Base-by-base conservation (phyloP, 495 filamentous ascomycete species). In the Neurospora sp. region DNA sequence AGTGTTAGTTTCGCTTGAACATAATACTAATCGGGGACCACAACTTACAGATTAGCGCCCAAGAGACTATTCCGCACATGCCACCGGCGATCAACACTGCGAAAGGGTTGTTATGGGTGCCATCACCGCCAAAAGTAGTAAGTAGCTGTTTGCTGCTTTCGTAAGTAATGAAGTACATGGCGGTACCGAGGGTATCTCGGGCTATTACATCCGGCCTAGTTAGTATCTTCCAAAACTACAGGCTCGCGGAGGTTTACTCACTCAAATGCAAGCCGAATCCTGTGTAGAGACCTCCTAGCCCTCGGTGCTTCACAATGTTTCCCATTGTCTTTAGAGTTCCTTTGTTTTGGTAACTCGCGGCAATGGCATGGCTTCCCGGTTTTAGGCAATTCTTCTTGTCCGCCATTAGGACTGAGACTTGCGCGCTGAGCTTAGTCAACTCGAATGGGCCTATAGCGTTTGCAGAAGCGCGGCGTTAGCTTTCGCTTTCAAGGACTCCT, bases 151-250 rank as follows among this genome's bases (percentile, higher is more conserved):
- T 97, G 72, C 89, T 89, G 74, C 90, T 93, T 78, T 98, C 94
- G 78, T 98, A 98, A 74, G 94, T 92, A 72, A 91, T 89, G 77
- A 98, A 98, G 80, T 97, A 98, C 71, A 97, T 90, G 3, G 87
- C 93, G 3, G 94, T 96, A 35, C 94, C 94, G 68, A 97, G 86
- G 0, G 93, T 96, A 78, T 98, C 94, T 68, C 94, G 89, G 78
- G 96, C 88, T 87, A 70, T 42, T 46, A 11, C 16, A 7, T 41
- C 68, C 31, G 39, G 20, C 39, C 5, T 46, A 38, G 72, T 78
- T 39, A 76, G 69, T 41, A 71, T 70, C 14, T 65, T 16, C 27
- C 14, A 7, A 27, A 65, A 37, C 14, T 4, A 35, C 6, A 65
- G 22, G 0, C 16, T 38, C 14, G 39, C 42, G 71, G 41, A 71